Conservation (phyloP, 164 flowering plant genomes). For the Paratinospora sagittata region DNA sequence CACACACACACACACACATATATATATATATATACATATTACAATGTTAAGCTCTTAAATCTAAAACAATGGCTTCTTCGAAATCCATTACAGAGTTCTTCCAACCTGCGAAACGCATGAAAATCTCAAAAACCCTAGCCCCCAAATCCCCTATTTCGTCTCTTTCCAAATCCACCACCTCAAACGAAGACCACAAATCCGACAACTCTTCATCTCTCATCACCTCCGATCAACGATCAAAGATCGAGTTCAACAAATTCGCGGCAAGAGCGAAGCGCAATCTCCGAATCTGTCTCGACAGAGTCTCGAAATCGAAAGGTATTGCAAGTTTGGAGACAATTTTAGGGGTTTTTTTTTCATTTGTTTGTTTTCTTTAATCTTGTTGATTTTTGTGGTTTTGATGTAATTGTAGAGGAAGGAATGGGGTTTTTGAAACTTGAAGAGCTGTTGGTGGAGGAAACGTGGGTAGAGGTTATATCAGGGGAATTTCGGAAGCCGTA, state of each 20-base stretch:
- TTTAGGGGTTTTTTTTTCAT: not conserved
- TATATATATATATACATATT: too few species aligned
- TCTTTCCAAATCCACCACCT: conserved; percentile 17
- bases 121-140: conserved; percentile 24
- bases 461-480: conserved; percentile 67
- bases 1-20: too few species aligned
- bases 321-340: not conserved
- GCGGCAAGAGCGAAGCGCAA: conserved; percentile 59
- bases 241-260: conserved; percentile 51
- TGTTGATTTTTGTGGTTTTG: not conserved
- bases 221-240: conserved; percentile 43
- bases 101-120: conserved; percentile 54
- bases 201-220: conserved; percentile 22
- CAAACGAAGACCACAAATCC: not conserved
- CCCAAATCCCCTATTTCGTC: conserved; percentile 19
- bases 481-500: conserved; percentile 82
- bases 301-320: conserved; percentile 46
- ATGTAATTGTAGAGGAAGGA: conserved; percentile 44
- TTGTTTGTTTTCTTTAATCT: not conserved
- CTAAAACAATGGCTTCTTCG: conserved; percentile 38
- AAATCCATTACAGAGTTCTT: conserved; percentile 51
- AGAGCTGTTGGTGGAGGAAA: conserved; percentile 83
- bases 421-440: conserved; percentile 44
- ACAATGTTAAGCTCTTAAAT: too few species aligned
- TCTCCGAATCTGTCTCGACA: conserved; percentile 51